Percentiles rank a stretch among this genome's conserved stretches.
Conservation (phyloP, 257 asterid species). For the Vinca minor region DNA sequence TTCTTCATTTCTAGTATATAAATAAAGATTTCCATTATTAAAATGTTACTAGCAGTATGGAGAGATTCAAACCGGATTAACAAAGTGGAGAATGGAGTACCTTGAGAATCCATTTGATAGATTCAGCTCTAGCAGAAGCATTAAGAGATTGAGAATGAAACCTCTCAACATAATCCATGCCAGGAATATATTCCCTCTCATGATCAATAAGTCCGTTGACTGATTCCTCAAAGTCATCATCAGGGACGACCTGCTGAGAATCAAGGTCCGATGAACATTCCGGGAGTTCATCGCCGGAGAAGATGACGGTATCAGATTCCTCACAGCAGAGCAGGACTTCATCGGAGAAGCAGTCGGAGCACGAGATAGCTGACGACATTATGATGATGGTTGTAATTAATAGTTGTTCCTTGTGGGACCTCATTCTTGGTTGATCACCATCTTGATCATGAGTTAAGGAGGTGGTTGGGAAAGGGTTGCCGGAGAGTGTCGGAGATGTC, state of each 20-base stretch:
- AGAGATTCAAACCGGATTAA: too few relatives aligned
- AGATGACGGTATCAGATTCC: slow-evolving; percentile 56
- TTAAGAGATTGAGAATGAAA: slow-evolving; percentile 43
- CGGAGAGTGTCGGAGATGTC: too few relatives aligned
- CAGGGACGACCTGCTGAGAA: slow-evolving; percentile 27
- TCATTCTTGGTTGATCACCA: slow-evolving; percentile 32
- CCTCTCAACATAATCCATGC: slow-evolving; percentile 29
- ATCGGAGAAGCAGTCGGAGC: slow-evolving; percentile 89
- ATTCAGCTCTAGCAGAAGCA: slow-evolving; percentile 51
- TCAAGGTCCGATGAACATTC: slow-evolving; percentile 74
- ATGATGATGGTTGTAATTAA: too few relatives aligned
- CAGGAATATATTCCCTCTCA: slow-evolving; percentile 46
- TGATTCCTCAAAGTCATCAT: slow-evolving; percentile 52
- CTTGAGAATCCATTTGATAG: slow-evolving; percentile 90
- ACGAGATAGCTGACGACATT: slow-evolving; percentile 65
- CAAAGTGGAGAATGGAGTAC: slow-evolving; percentile 24
- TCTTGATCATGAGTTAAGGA: slow-evolving; percentile 9
- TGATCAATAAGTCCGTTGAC: slow-evolving; percentile 68
- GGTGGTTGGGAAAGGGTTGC: slow-evolving; percentile 47
- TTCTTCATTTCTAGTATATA: too few relatives aligned
- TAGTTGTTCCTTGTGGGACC: slow-evolving; percentile 13
- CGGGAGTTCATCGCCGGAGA: slow-evolving; percentile 50
- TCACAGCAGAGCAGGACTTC: slow-evolving; percentile 76
- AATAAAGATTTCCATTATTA: too few relatives aligned
- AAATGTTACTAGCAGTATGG: too few relatives aligned